These are phyloP conservation scores for Clavariopsis aquatica DNA, from an alignment of 495 filamentous ascomycete species.

Conservation along the genomic window DNA sequence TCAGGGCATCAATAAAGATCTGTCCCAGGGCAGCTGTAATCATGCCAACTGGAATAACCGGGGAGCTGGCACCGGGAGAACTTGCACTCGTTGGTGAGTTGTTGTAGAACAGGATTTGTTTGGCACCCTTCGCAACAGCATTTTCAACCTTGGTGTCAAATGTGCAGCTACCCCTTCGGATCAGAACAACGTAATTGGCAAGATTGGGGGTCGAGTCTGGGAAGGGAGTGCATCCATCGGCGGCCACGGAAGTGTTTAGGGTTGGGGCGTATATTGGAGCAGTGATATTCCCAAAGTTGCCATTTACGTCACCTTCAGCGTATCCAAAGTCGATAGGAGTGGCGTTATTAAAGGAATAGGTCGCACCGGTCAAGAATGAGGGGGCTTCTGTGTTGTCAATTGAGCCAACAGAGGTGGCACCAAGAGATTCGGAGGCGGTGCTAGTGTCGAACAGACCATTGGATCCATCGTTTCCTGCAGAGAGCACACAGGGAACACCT, in stretches of 20 bases:
- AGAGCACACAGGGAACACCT: slow-evolving; percentile 4
- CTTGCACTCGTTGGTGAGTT: neutral
- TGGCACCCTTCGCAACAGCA: slow-evolving; percentile 1
- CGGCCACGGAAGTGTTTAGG: neutral
- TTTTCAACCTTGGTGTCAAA: slow-evolving; percentile 2
- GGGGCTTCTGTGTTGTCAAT: slow-evolving; percentile 10
- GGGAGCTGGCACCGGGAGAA: neutral
- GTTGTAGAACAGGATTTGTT: slow-evolving; percentile 15
- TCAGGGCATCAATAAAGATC: neutral
- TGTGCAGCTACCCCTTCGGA: slow-evolving; percentile 6
- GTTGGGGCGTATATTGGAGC: neutral
- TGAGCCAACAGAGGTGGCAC: slow-evolving; percentile 3
- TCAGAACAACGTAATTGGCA: neutral
- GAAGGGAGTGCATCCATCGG: slow-evolving; percentile 4
- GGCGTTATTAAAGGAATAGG: neutral
- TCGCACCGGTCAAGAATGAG: neutral
- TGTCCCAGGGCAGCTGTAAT: slow-evolving; percentile 2
- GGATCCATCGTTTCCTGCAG: slow-evolving; percentile 14
- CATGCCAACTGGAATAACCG: neutral
- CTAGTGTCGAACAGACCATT: slow-evolving; percentile 7
- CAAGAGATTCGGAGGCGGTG: neutral
- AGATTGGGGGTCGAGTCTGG: slow-evolving; percentile 2
- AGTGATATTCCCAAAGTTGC: slow-evolving; percentile 8
- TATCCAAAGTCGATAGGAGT: neutral
- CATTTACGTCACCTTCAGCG: neutral